Percentiles rank a stretch among this genome's conserved stretches.
These are phyloP conservation scores for Handroanthus guayacan DNA, from an alignment of 257 asterid genomes.

Conservation along the genomic window DNA sequence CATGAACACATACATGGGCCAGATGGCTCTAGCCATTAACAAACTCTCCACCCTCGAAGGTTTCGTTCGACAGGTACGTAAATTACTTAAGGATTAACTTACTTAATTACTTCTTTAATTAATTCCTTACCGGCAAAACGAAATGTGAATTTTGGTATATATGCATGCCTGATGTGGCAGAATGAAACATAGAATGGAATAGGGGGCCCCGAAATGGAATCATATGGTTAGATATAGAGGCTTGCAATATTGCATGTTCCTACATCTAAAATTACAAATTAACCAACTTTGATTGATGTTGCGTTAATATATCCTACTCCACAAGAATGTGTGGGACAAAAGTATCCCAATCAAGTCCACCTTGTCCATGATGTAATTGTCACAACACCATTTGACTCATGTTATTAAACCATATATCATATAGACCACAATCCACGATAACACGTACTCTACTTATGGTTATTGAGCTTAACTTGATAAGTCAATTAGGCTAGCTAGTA, in stretches of 20 bases:
- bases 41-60: constrained; percentile 83
- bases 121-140: no score
- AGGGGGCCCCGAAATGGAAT: no score
- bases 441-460: not conserved
- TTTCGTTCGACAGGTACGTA: constrained; percentile 74
- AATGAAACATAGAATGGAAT: not conserved
- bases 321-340: constrained; percentile 35
- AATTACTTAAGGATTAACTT: no score
- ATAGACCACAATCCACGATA: constrained; percentile 17
- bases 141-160: not conserved
- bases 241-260: not conserved
- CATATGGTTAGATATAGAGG: constrained; percentile 29
- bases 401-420: constrained; percentile 3
- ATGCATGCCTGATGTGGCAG: not conserved
- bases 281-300: no score
- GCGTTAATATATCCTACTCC: constrained; percentile 22
- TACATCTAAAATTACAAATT: no score
- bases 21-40: constrained; percentile 81
- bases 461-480: not conserved
- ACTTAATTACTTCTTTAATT: no score
- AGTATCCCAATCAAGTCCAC: constrained; percentile 42
- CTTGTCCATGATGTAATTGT: constrained; percentile 49
- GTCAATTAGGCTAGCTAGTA: not conserved
- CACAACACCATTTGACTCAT: constrained; percentile 48
- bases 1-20: constrained; percentile 73